Conservation (phyloP, 495 filamentous ascomycete genomes). For the Penicillium atrosanguineum region DNA sequence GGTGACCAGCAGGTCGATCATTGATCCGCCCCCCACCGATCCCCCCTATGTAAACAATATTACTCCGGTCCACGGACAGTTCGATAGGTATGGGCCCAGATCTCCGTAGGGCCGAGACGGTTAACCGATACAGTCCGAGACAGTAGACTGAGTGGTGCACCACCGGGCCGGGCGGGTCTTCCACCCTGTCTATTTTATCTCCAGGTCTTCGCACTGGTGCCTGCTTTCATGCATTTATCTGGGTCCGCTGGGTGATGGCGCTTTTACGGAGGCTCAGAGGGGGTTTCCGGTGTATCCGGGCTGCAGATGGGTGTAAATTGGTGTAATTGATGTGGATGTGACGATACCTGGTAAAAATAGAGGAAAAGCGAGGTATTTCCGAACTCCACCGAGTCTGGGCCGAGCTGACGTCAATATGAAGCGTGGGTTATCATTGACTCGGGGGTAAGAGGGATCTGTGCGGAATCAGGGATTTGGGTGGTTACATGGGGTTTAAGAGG, state of each 20-base stretch:
- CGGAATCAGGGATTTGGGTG: not conserved
- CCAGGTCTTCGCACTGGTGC: not conserved
- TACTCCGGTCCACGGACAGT: not conserved
- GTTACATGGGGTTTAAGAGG: not conserved
- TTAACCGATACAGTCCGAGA: constrained; percentile 37
- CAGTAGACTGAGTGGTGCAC: constrained; percentile 2
- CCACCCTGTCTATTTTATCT: not conserved
- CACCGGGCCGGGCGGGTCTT: constrained; percentile 12
- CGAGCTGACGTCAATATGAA: constrained; percentile 30
- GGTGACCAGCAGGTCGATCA: not conserved
- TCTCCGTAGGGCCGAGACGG: constrained; percentile 39
- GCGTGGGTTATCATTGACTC: not conserved
- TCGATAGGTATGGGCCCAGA: not conserved
- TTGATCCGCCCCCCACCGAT: not conserved
- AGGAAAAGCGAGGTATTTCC: constrained; percentile 1
- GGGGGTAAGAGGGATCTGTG: not conserved
- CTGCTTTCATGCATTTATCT: not conserved
- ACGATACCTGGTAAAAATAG: not conserved
- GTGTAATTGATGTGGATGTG: not conserved
- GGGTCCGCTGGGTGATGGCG: not conserved
- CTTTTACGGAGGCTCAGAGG: not conserved
- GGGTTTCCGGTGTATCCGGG: not conserved
- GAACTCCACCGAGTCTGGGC: constrained; percentile 20
- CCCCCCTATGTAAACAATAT: not conserved
- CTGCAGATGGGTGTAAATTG: not conserved